Evolutionary conservation across 148 eudicot genomes (phyloP).

Genomic region (Camellia lanceoleosa): DNA sequence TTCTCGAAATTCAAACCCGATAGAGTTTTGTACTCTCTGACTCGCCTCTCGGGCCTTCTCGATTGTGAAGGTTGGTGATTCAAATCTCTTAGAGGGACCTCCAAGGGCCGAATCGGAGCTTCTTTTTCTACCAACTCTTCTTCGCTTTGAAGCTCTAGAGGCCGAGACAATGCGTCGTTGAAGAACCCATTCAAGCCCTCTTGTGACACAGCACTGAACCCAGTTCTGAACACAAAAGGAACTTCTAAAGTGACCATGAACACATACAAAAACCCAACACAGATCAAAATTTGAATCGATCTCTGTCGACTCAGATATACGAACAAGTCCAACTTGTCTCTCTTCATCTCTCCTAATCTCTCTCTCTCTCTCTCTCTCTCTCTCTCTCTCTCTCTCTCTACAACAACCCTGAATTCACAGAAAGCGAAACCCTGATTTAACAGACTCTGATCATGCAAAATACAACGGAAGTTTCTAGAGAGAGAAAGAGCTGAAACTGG

Average conservation of each 20-base stretch:
- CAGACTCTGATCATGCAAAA: background rate
- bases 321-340: conserved; percentile 43
- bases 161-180: conserved; percentile 33
- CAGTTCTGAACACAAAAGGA: conserved; percentile 51
- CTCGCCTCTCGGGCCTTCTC: conserved; percentile 30
- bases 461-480: background rate
- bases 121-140: conserved; percentile 46
- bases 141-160: conserved; percentile 41
- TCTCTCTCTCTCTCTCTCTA: conserved; percentile 26
- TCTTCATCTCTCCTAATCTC: conserved; percentile 28
- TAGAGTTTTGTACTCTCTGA: conserved; percentile 31
- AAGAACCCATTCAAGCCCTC: conserved; percentile 29
- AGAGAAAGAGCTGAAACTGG: background rate
- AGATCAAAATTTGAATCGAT: conserved; percentile 52
- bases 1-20: conserved; percentile 46
- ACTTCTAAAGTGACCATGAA: conserved; percentile 58
- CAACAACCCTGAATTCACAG: background rate
- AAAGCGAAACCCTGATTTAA: background rate
- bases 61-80: conserved; percentile 29
- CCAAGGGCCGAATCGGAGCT: conserved; percentile 51
- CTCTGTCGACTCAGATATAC: conserved; percentile 43
- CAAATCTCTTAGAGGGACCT: conserved; percentile 15
- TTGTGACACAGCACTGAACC: conserved; percentile 16
- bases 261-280: conserved; percentile 48
- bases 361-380: conserved; percentile 10